Percentiles rank a stretch among this genome's conserved stretches.
Evolutionary conservation across 345 rosid genomes (phyloP).

Genomic region (Odontarrhena argentea): DNA sequence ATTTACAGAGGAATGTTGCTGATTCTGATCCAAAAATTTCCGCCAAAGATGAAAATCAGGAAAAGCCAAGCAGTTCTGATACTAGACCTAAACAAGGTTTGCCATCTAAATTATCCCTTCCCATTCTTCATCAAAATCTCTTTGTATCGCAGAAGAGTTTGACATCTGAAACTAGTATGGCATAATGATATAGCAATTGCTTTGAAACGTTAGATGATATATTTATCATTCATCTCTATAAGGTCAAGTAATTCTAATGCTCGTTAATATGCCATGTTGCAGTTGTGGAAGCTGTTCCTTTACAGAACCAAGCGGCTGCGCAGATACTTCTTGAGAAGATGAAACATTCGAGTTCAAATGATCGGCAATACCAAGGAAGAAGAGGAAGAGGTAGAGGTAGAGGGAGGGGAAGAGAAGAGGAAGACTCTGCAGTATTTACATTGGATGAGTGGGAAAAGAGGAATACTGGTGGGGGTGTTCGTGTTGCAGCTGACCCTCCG

Average conservation of each 20-base stretch:
- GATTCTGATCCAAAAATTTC: constrained; percentile 40
- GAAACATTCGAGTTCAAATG: constrained; percentile 50
- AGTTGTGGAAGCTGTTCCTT: constrained; percentile 71
- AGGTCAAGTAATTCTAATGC: not conserved
- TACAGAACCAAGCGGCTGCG: constrained; percentile 94
- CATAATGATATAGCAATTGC: constrained; percentile 14
- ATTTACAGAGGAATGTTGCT: constrained; percentile 36
- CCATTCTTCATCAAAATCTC: constrained; percentile 11
- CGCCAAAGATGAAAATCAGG: constrained; percentile 45
- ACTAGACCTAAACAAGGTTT: constrained; percentile 78
- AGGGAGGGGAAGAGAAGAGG: constrained; percentile 66
- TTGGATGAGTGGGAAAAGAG: constrained; percentile 77
- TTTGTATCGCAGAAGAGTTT: constrained; percentile 4
- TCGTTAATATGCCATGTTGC: constrained; percentile 30
- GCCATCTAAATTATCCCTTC: constrained; percentile 21
- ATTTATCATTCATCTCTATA: not conserved
- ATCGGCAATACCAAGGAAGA: constrained; percentile 49
- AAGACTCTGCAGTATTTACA: constrained; percentile 58
- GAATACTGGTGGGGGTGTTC: constrained; percentile 44
- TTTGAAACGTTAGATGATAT: constrained; percentile 2
- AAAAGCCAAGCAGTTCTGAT: constrained; percentile 61
- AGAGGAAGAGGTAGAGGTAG: constrained; percentile 56
- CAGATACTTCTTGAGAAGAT: constrained; percentile 86
- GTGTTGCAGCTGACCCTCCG: constrained; percentile 41
- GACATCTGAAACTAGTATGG: not conserved